Percentiles rank a stretch among this genome's conserved stretches.
Evolutionary conservation across 2,329 filamentous ascomycete species (phyloP).

Genomic region (Aspergillus flavus): DNA sequence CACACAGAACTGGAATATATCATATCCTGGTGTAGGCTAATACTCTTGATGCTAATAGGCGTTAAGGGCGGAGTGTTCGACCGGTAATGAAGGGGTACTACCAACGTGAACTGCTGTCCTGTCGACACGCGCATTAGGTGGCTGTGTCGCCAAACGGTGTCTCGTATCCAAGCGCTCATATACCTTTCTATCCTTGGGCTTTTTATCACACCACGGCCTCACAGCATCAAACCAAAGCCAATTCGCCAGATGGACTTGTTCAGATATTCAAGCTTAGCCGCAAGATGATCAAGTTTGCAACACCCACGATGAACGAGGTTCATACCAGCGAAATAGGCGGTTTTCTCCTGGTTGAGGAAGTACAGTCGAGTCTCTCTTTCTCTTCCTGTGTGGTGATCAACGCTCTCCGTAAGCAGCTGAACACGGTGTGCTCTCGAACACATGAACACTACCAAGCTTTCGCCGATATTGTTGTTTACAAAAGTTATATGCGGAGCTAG

Average conservation of each 20-base stretch:
- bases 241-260: neutral
- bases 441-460: neutral
- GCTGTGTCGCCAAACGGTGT: too few species aligned
- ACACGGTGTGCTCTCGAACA: neutral
- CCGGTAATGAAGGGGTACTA: too few species aligned
- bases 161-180: too few species aligned
- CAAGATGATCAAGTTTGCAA: neutral
- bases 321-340: neutral
- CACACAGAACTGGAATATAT: too few species aligned
- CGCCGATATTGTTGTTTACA: neutral
- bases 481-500: neutral
- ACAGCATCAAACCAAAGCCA: neutral
- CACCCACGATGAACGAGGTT: neutral
- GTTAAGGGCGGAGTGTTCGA: too few species aligned
- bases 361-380: neutral
- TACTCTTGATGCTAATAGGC: too few species aligned
- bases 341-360: constrained; percentile 3
- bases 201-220: constrained; percentile 1
- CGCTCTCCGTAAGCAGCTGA: neutral
- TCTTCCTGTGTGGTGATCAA: neutral
- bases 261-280: constrained; percentile 7
- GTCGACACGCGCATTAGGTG: too few species aligned
- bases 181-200: too few species aligned
- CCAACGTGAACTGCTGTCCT: too few species aligned
- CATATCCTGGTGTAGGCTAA: too few species aligned